Evolutionary conservation across 2,329 filamentous ascomycete species (phyloP), one percentile per base, ranked within the genome.

Genomic region (Arthrinium phaeospermum): DNA sequence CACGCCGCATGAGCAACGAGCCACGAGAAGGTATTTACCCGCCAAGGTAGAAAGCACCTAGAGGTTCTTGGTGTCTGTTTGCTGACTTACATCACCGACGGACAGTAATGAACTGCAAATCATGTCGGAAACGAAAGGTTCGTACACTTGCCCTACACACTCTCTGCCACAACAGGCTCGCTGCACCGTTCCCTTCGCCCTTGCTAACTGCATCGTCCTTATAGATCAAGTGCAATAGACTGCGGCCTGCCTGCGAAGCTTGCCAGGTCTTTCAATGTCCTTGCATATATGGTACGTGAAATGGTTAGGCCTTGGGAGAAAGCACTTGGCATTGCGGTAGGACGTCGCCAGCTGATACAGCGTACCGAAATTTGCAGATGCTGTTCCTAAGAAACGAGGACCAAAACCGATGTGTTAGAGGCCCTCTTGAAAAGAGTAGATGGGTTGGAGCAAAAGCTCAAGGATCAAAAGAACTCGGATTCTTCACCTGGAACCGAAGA

Each of bases 111-210:
- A 97, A 97, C 82, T 97, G 94, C 90, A 97, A 97, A 83, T 96
- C 94, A 72, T 97, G 94, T 86, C 90, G 94, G 77, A 97, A 97
- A 84, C 89, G 94, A 85, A 97, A 97, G 92, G 94, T 96, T 83
- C 68, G 85, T 78, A 70, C 72, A 77, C 45, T 2, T 34, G 7
- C 30, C 34, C 34, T 41, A 41, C 57, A 41, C 13, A 45, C n/a
- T 12, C 30, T 27, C 68, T 27, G 12, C 68, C 34, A 16, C 47
- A 61, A 75, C 68, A 44, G 44, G 34, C 37, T 71, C 61, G 53
- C 45, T 69, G 46, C 71, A 70, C 69, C 67, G 49, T 37, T 69
- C 24, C 67, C 67, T 45, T 71, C 46, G 46, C 30, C 14, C 19
- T 30, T 47, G 73, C 77, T 79, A 78, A 79, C 75, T 72, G 70